These are phyloP conservation scores for Alternaria incomplexa DNA, from an alignment of 2,329 filamentous ascomycete species.

Conservation along the genomic window DNA sequence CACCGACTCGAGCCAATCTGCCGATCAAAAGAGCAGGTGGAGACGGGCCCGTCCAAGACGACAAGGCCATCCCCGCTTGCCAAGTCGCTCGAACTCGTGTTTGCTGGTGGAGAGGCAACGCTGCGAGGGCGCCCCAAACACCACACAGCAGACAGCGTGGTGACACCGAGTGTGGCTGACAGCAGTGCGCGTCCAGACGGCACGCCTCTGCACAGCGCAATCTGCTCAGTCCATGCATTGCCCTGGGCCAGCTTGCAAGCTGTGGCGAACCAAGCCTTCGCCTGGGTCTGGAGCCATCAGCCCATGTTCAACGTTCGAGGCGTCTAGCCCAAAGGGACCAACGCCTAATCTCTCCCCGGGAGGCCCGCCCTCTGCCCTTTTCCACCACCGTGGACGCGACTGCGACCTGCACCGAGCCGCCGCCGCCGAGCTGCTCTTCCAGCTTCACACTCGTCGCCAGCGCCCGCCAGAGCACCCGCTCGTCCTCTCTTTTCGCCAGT, in stretches of 20 bases:
- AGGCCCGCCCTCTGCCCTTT: conserved; percentile 15
- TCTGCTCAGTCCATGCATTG: background rate
- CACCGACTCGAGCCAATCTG: background rate
- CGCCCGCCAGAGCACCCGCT: conserved; percentile 20
- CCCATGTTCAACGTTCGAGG: conserved; percentile 9
- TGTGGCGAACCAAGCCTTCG: conserved; percentile 4
- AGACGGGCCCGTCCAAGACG: background rate
- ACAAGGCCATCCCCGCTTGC: conserved; percentile 12
- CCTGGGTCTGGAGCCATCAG: background rate
- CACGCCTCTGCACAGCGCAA: background rate
- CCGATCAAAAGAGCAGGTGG: background rate
- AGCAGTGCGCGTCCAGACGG: background rate
- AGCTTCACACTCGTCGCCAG: conserved; percentile 8
- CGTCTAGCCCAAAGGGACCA: conserved; percentile 16
- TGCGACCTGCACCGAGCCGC: conserved; percentile 10
- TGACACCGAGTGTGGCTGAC: background rate
- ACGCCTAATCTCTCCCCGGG: conserved; percentile 20
- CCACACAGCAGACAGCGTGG: background rate
- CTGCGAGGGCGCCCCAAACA: background rate
- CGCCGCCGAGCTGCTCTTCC: conserved; percentile 2
- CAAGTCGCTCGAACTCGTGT: conserved; percentile 4
- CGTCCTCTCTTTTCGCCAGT: conserved; percentile 31
- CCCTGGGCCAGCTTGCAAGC: background rate
- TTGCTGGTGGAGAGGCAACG: background rate
- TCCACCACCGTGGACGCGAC: conserved; percentile 16